Percentiles rank a stretch among this genome's conserved stretches.
These are phyloP conservation scores for Cyclocybe cylindracea DNA, from an alignment of 768 basidiomycete genomes.

Conservation along the genomic window DNA sequence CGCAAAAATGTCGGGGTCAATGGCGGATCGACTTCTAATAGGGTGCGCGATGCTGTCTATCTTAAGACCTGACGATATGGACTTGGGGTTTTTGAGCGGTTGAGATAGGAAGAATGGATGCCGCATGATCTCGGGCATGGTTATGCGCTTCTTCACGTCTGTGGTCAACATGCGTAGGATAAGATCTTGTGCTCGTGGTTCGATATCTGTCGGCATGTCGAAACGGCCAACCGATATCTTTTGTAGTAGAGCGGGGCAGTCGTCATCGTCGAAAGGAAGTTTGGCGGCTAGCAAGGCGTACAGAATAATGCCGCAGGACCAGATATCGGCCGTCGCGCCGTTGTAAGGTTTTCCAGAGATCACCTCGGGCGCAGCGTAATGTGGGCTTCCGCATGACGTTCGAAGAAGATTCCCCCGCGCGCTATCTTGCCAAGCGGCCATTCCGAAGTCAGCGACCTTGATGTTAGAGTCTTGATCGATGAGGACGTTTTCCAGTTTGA, in stretches of 20 bases:
- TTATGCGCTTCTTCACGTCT: constrained; percentile 75
- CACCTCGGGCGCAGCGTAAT: constrained; percentile 94
- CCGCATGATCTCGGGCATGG: constrained; percentile 73
- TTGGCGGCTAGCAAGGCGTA: constrained; percentile 85
- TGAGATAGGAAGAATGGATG: constrained; percentile 79
- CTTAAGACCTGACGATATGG: constrained; percentile 47
- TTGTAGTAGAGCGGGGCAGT: constrained; percentile 72
- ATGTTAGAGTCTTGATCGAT: constrained; percentile 82
- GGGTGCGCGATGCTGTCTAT: constrained; percentile 72
- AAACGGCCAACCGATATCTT: constrained; percentile 78
- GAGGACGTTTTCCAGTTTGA: constrained; percentile 93
- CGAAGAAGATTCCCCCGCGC: constrained; percentile 50
- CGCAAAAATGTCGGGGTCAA: constrained; percentile 88
- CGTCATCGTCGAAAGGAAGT: constrained; percentile 93
- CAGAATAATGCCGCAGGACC: constrained; percentile 95
- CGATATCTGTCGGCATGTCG: constrained; percentile 72
- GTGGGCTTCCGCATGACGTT: constrained; percentile 92
- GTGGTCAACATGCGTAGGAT: constrained; percentile 79
- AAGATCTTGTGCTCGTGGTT: constrained; percentile 71
- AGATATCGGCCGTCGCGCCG: constrained; percentile 88
- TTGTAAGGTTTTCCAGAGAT: constrained; percentile 82
- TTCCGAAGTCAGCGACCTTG: constrained; percentile 97
- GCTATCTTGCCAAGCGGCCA: constrained; percentile 88
- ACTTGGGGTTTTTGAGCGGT: constrained; percentile 41
- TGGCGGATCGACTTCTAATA: constrained; percentile 57